These are phyloP conservation scores for Microstroma glucosiphilum DNA, from an alignment of 1,284 basidiomycete genomes.

Conservation along the genomic window DNA sequence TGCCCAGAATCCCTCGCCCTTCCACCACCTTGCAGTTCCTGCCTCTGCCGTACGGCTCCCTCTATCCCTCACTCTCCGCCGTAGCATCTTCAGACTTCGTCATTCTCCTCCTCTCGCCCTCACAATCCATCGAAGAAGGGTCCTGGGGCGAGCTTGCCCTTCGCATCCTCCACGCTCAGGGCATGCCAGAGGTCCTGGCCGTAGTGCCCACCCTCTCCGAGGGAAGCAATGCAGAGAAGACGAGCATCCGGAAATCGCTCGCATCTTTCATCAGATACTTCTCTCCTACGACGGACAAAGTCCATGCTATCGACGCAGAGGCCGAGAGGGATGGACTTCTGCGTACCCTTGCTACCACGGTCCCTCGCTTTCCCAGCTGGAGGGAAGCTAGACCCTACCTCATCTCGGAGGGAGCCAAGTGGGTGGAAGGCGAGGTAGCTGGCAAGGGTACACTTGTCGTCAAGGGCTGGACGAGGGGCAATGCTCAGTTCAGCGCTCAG, in stretches of 20 bases:
- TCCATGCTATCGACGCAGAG: constrained; percentile 60
- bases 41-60: constrained; percentile 54
- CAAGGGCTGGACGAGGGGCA: constrained; percentile 76
- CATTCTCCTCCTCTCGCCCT: constrained; percentile 72
- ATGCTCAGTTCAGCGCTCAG: constrained; percentile 67
- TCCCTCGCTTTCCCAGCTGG: constrained; percentile 64
- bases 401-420: constrained; percentile 61
- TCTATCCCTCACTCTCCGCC: constrained; percentile 77
- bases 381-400: constrained; percentile 74
- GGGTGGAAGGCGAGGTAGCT: constrained; percentile 54
- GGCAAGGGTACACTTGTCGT: constrained; percentile 61
- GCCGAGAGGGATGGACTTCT: constrained; percentile 60
- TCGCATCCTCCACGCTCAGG: constrained; percentile 62
- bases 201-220: constrained; percentile 51
- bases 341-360: constrained; percentile 53
- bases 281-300: constrained; percentile 69
- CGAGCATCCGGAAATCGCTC: constrained; percentile 43
- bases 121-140: constrained; percentile 66
- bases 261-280: constrained; percentile 75
- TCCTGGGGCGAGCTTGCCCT: constrained; percentile 81
- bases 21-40: constrained; percentile 83
- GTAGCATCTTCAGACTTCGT: constrained; percentile 87
- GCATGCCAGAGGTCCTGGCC: constrained; percentile 70
- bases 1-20: constrained; percentile 57
- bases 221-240: constrained; percentile 23